Percentiles rank a stretch among this genome's conserved stretches.
These are phyloP conservation scores for Coprinopsis cinerea DNA, from an alignment of 768 basidiomycete genomes.

Conservation along the genomic window DNA sequence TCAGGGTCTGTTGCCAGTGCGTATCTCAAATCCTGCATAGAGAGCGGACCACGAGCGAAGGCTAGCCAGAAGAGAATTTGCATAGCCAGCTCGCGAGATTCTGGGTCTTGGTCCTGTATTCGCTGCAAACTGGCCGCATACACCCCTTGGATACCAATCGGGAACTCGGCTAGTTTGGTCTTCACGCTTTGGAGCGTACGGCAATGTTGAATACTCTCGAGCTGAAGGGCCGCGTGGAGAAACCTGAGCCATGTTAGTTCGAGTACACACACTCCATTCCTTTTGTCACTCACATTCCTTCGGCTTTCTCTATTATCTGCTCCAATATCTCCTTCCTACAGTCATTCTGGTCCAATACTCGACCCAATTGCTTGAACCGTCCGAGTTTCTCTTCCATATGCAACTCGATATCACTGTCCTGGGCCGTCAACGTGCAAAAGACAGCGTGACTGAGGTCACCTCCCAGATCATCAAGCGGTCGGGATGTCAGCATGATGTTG, in stretches of 20 bases:
- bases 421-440: background rate
- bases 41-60: background rate
- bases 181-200: background rate
- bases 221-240: slow-evolving; percentile 4
- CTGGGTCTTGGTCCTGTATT: background rate
- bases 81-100: background rate
- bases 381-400: background rate
- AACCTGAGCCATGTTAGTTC: background rate
- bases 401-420: background rate
- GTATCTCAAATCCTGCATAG: background rate
- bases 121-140: background rate
- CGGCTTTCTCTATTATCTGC: background rate
- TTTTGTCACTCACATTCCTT: background rate
- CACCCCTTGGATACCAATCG: background rate
- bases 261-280: background rate
- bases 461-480: background rate
- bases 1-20: background rate
- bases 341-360: background rate
- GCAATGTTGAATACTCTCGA: background rate
- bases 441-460: background rate
- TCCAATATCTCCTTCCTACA: background rate
- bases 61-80: background rate
- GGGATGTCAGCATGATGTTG: background rate
- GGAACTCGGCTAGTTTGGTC: background rate
- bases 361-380: background rate